A percentile compares a stretch with the other conserved stretches of the same genome.
phyloP scores from a whole-genome alignment of 148 eudicot genomes.

The Spergularia marina region DNA sequence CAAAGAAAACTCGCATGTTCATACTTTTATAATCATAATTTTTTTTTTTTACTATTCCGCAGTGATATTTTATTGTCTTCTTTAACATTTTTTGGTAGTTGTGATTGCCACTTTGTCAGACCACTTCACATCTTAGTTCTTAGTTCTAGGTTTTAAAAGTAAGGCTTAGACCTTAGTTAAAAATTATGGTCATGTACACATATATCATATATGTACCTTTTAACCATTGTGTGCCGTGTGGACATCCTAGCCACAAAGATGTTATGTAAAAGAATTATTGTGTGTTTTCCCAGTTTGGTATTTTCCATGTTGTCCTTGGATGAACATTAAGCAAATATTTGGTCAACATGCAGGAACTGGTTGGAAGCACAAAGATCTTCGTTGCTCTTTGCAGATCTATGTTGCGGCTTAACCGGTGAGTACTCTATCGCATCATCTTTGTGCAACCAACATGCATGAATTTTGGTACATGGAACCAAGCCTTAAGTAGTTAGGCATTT shows the following conservation, averaged over 20 bases:
- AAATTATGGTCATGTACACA: too few species aligned
- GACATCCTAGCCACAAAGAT: constrained; percentile 2
- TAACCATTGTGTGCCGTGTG: not conserved
- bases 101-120: not conserved
- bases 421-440: constrained; percentile 6
- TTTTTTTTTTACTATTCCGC: not conserved
- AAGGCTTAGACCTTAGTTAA: too few species aligned
- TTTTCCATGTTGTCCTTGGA: not conserved
- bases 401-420: constrained; percentile 84
- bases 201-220: not conserved
- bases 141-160: too few species aligned
- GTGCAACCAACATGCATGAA: too few species aligned
- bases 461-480: too few species aligned
- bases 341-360: constrained; percentile 53
- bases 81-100: not conserved
- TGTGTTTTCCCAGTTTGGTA: not conserved
- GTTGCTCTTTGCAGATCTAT: constrained; percentile 86
- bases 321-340: not conserved
- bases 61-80: not conserved
- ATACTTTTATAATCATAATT: not conserved
- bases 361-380: constrained; percentile 81
- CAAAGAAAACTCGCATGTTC: not conserved
- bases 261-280: not conserved
- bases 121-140: not conserved
- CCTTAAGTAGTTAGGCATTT: too few species aligned